Evolutionary conservation across 108 stramenopile species (phyloP).

Genomic region (Cyclotella baltica): DNA sequence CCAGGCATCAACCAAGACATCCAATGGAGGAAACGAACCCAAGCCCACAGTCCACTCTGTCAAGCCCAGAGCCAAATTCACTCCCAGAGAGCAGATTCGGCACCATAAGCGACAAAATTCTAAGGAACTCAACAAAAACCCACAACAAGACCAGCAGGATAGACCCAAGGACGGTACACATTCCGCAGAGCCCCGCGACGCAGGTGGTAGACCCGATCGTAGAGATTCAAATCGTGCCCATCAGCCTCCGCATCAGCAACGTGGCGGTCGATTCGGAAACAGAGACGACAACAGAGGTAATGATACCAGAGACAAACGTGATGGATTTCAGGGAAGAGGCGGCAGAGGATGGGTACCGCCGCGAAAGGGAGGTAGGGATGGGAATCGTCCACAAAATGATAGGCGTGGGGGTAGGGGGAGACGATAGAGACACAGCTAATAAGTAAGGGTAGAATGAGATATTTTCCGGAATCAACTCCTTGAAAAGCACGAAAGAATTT

Average conservation of each 20-base stretch:
- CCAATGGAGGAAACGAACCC: not conserved
- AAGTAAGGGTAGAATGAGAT: too few species aligned
- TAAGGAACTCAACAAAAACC: not conserved
- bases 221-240: not conserved
- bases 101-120: not conserved
- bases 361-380: not conserved
- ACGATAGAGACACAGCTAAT: too few species aligned
- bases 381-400: constrained; percentile 3
- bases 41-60: not conserved
- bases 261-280: not conserved
- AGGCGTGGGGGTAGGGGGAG: constrained; percentile 3
- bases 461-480: too few species aligned
- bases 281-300: not conserved
- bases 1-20: not conserved
- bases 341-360: not conserved
- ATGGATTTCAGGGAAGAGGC: not conserved
- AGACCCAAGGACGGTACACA: not conserved
- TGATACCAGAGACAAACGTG: not conserved
- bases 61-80: not conserved
- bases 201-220: not conserved
- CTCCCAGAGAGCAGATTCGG: not conserved
- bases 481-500: too few species aligned
- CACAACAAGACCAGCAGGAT: not conserved
- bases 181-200: not conserved
- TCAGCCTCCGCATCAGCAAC: not conserved